Evolutionary conservation across 331 rosid species (phyloP).

Genomic region (Malus hybrid): DNA sequence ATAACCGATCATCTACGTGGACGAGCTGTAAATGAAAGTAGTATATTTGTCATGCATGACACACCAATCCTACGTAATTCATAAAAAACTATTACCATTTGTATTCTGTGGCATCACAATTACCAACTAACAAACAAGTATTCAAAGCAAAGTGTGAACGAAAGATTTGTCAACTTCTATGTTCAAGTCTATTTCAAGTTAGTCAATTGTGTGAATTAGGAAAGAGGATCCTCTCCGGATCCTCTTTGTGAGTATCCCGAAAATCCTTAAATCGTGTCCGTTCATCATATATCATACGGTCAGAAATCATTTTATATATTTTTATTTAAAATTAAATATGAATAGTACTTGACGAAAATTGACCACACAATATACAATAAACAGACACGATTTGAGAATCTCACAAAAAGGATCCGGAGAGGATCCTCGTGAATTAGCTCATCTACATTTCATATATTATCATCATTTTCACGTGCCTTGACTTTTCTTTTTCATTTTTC

Average conservation of each 20-base stretch:
- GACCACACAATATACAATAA: fast-evolving
- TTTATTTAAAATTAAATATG: too few relatives aligned
- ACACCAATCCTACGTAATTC: background rate
- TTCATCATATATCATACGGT: fast-evolving
- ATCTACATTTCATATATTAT: background rate
- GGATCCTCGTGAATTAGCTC: background rate
- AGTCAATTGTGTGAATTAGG: background rate
- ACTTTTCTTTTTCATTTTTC: background rate
- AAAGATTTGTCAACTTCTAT: background rate
- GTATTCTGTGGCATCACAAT: background rate
- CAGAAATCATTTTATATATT: too few relatives aligned
- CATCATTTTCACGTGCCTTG: background rate
- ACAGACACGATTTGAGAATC: fast-evolving
- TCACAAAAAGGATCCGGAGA: fast-evolving
- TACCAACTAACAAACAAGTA: background rate
- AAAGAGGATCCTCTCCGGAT: too few relatives aligned
- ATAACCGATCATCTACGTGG: background rate
- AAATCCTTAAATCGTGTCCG: fast-evolving
- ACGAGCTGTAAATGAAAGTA: background rate
- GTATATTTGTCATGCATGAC: background rate
- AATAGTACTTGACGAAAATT: too few relatives aligned
- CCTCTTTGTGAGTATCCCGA: fast-evolving
- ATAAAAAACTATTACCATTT: background rate
- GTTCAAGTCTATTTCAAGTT: background rate
- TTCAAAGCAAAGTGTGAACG: background rate